A percentile compares a stretch with the other conserved stretches of the same genome.
Conservation (phyloP, 331 rosid species). For the Rhamnella rubrinervis region DNA sequence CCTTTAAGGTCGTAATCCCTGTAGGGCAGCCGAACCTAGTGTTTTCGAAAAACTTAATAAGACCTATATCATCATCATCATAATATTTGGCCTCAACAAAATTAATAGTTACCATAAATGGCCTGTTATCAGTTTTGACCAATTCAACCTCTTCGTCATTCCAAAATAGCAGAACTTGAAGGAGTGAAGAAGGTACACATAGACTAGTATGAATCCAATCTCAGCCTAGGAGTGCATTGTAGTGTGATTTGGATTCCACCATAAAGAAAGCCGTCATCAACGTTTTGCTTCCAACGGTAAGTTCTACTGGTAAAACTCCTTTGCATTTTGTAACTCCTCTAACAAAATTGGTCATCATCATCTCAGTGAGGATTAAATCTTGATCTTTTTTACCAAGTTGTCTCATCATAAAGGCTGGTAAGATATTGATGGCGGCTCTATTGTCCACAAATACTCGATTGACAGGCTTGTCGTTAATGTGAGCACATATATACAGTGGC, state of each 20-base stretch:
- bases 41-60: too few relatives aligned
- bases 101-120: too few relatives aligned
- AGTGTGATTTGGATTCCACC: too few relatives aligned
- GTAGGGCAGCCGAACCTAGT: too few relatives aligned
- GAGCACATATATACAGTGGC: background rate
- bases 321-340: background rate
- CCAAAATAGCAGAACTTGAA: background rate
- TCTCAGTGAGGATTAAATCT: background rate
- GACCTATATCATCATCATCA: too few relatives aligned
- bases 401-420: background rate
- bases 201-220: too few relatives aligned
- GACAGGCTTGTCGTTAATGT: background rate
- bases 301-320: background rate
- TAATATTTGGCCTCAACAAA: too few relatives aligned
- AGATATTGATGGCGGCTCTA: background rate
- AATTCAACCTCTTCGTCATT: background rate
- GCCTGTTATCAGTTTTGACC: background rate
- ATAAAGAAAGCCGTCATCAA: too few relatives aligned
- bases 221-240: too few relatives aligned
- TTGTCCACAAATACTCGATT: background rate
- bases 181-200: too few relatives aligned
- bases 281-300: too few relatives aligned
- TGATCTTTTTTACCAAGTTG: background rate
- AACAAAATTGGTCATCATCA: background rate
- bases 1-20: too few relatives aligned